These are phyloP conservation scores for Ogataea dorogensis DNA, from an alignment of 805 yeast species.

Conservation along the genomic window DNA sequence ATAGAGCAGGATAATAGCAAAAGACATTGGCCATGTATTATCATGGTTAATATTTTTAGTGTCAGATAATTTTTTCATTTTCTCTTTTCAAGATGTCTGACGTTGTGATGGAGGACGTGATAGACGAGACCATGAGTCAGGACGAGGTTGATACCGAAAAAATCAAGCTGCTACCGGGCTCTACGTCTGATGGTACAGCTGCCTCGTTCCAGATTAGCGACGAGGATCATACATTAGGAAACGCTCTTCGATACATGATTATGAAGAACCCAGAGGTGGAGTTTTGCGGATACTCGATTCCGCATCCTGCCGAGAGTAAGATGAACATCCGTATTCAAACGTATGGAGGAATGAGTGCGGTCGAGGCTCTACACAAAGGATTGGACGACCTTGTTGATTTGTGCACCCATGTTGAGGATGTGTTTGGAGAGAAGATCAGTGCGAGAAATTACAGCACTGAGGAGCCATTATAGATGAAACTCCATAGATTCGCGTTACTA, in stretches of 20 bases:
- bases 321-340: constrained; percentile 93
- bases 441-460: constrained; percentile 50
- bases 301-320: constrained; percentile 93
- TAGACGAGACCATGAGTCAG: constrained; percentile 26
- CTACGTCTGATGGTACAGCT: constrained; percentile 89
- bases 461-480: constrained; percentile 45
- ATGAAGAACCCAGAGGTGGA: constrained; percentile 98
- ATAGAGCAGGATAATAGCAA: too few relatives aligned
- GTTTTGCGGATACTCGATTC: constrained; percentile 97
- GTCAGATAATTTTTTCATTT: constrained; percentile 3
- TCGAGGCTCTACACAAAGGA: constrained; percentile 91
- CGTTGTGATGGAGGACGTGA: constrained; percentile 17
- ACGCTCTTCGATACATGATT: constrained; percentile 87
- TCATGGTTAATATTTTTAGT: too few relatives aligned
- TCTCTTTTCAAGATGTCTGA: constrained; percentile 11
- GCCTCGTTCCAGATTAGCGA: constrained; percentile 91
- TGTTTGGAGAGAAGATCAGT: constrained; percentile 66
- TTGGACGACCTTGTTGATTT: constrained; percentile 78
- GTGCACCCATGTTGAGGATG: constrained; percentile 80
- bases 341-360: constrained; percentile 79
- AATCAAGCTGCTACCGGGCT: constrained; percentile 74
- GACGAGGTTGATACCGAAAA: constrained; percentile 53
- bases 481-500: too few relatives aligned
- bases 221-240: constrained; percentile 96
- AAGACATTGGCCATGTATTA: too few relatives aligned